Percentiles rank a stretch among this genome's conserved stretches.
These are phyloP conservation scores for Fusarium staphyleae DNA, from an alignment of 2,329 filamentous ascomycete genomes.

Conservation along the genomic window DNA sequence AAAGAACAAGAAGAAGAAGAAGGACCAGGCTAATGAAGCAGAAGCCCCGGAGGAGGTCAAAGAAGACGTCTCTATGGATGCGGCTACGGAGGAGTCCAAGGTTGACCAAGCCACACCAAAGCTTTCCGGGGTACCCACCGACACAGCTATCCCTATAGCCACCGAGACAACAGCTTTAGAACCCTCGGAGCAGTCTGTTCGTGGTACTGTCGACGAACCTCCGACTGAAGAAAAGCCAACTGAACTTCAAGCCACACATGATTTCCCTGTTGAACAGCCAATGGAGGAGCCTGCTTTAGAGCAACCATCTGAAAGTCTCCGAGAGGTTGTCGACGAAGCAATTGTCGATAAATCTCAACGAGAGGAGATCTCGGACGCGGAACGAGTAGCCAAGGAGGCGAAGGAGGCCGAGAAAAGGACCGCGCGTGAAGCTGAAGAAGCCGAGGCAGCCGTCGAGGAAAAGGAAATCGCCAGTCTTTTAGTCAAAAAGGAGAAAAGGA, in stretches of 20 bases:
- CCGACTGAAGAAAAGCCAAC: slow-evolving; percentile 25
- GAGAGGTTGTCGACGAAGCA: neutral
- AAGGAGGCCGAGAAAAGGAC: slow-evolving; percentile 31
- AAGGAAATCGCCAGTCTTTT: slow-evolving; percentile 49
- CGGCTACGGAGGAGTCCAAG: slow-evolving; percentile 3
- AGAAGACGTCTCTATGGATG: slow-evolving; percentile 1
- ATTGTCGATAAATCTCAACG: slow-evolving; percentile 22
- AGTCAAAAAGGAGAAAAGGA: slow-evolving; percentile 48
- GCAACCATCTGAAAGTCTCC: neutral
- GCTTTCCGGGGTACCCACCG: neutral
- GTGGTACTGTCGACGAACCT: slow-evolving; percentile 6
- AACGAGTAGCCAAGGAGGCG: slow-evolving; percentile 17
- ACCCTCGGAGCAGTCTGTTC: neutral
- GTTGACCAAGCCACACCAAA: slow-evolving; percentile 1
- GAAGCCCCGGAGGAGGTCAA: slow-evolving; percentile 11
- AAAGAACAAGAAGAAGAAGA: slow-evolving; percentile 47
- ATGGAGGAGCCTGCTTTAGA: neutral
- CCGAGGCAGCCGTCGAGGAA: slow-evolving; percentile 36
- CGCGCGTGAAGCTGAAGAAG: slow-evolving; percentile 34
- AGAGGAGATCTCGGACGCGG: slow-evolving; percentile 42
- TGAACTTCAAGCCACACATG: neutral
- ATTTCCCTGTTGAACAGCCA: neutral
- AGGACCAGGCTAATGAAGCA: slow-evolving; percentile 17
- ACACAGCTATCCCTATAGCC: neutral
- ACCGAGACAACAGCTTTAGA: neutral